Evolutionary conservation across 1,139 yeast species (phyloP), one percentile per base, ranked within the genome.

Genomic region (Casaregolazyma lundiana): DNA sequence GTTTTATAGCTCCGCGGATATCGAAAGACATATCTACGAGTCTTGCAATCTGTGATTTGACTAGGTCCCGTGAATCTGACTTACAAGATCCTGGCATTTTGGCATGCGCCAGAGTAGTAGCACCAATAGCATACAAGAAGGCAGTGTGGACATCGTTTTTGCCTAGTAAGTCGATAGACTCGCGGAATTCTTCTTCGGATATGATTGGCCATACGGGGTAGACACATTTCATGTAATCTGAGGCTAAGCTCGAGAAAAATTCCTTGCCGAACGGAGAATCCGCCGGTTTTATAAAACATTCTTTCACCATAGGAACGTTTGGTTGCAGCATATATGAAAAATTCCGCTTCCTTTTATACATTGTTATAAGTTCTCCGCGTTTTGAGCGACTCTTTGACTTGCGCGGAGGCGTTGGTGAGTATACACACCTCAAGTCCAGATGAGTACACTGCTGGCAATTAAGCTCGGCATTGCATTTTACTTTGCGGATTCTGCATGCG

Each of bases 161-260:
- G 24, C 38, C 32, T 6, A 46, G 17, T 15, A 35, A 35, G 13
- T 30, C 44, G 8, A 53, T 45, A 7, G 49, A 41, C 26, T 40
- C 41, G 11, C 44, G 40, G 11, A 53, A 35, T 38, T 53, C 56
- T 2, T 35, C 30, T 24, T 46, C 50, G 2, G 50, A 24, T 26
- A 53, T 43, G 8, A 52, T 42, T 1, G 57, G 57, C 41, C 52
- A 53, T 13, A 53, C 50, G 2, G 57, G 56, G 41, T 51, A 54
- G 13, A 53, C 45, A 22, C 35, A 20, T 13, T 45, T 35, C 29
- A 42, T 44, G 36, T 51, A 54, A 15, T 37, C 42, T 6, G 45
- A 35, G 3, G 52, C 16, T 26, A 45, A 40, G 3, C 37, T n/a
- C 29, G 19, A 13, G 38, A 53, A 53, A 22, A 46, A 53, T 9